Base-by-base conservation (phyloP, 1,139 yeast genomes). In the Chernovozyma aurita region DNA sequence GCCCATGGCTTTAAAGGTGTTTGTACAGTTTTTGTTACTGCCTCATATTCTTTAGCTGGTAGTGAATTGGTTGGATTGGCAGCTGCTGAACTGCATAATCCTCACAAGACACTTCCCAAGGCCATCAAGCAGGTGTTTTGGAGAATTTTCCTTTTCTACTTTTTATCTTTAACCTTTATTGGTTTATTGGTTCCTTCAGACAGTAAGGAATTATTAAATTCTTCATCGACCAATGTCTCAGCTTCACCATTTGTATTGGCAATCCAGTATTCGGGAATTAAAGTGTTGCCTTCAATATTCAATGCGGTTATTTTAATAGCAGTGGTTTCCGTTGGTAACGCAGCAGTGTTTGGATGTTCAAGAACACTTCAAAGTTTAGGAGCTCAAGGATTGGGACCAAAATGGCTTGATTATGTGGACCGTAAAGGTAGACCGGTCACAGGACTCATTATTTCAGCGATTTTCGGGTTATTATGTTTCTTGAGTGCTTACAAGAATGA, bases 231-330 rank as follows among this genome's bases (percentile, higher is more conserved):
- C 15, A 52, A 52, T 24, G 61, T 64, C 2, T 56, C 68, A 25
- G 67, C 71, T 3, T 71, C 81, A 9, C 83, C 83, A 18, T 74
- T 77, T 55, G 78, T 78, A 8, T 67, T 76, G 47, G 80, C 81
- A n/a, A 66, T 77, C 36, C 64, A 66, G 37, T 61, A 64, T 33
- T 80, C 79, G 3, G 79, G 81, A 4, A 65, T 70, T 31, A 53
- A 60, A 28, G 69, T 57, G 2, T 58, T 73, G 33, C 73, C 73
- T 3, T 62, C 72, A 2, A 63, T 68, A 29, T 63, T 69, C 51
- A 69, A 69, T 41, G 73, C 65, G 5, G 61, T 67, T 11, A 65
- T 69, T 27, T 51, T 69, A 37, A 56, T 68, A 13, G 58, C 73
- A 1, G 63, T 69, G 21, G 50, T 64, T 28, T 64, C 74, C 13